Conservation (phyloP, 2,329 filamentous ascomycete genomes). For the Phaeomoniella chlamydospora region DNA sequence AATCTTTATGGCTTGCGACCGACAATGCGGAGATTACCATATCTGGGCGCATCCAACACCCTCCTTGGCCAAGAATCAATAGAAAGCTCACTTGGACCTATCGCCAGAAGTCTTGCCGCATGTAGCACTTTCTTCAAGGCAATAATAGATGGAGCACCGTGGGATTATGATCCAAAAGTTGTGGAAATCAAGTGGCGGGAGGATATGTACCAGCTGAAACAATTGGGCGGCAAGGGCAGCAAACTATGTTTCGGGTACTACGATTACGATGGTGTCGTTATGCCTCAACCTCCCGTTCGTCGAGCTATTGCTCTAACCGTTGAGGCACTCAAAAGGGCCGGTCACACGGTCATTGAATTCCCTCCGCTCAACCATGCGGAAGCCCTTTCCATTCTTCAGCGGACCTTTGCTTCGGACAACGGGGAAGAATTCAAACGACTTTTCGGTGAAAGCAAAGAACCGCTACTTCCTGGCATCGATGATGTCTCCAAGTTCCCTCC, state of each 20-base stretch:
- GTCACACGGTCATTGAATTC: neutral
- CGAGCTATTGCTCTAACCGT: neutral
- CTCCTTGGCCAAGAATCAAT: neutral
- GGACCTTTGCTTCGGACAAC: constrained; percentile 18
- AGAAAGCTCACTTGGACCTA: neutral
- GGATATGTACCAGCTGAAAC: too few species aligned
- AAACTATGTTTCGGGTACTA: neutral
- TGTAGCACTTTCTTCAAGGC: neutral
- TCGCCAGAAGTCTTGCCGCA: neutral
- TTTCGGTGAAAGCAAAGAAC: constrained; percentile 13
- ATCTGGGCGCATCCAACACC: neutral
- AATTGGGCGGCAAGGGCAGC: neutral
- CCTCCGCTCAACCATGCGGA: neutral
- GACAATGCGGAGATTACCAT: constrained; percentile 15
- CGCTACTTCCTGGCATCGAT: constrained; percentile 20
- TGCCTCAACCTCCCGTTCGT: constrained; percentile 1
- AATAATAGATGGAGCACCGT: neutral
- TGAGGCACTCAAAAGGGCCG: neutral
- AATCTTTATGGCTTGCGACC: constrained; percentile 29
- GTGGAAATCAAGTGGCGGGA: neutral
- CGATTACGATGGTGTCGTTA: neutral
- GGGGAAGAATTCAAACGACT: constrained; percentile 16
- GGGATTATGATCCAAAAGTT: neutral
- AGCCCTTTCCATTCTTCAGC: constrained; percentile 13
- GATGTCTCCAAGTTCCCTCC: constrained; percentile 16